phyloP scores from a whole-genome alignment of 768 basidiomycete genomes.

The Serendipita indica region DNA sequence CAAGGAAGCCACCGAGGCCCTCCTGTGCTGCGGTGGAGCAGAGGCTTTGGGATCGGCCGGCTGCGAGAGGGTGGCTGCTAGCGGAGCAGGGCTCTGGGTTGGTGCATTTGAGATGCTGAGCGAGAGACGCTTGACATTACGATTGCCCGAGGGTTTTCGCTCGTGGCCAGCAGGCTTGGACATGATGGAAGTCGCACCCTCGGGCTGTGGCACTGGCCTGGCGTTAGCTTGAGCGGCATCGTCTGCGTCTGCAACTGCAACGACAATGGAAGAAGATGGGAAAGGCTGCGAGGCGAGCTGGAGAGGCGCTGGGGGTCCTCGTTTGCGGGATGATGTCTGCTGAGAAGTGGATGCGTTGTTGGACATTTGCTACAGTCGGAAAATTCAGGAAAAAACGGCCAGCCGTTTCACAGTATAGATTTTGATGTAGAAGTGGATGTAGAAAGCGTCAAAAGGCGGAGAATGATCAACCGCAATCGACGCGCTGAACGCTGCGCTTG shows the following conservation, averaged over 20 bases:
- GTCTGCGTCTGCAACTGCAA: background rate
- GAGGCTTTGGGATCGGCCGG: background rate
- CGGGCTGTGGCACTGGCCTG: background rate
- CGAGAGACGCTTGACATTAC: slow-evolving; percentile 1
- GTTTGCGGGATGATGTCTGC: background rate
- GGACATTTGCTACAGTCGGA: background rate
- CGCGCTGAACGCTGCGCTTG: background rate
- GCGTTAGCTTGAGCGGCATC: background rate
- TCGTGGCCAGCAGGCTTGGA: slow-evolving; percentile 10
- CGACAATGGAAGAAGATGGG: background rate
- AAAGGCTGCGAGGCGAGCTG: background rate
- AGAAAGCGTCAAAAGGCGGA: background rate
- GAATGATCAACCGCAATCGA: background rate
- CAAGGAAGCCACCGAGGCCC: slow-evolving; percentile 61
- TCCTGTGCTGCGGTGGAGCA: slow-evolving; percentile 30
- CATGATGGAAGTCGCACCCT: slow-evolving; percentile 4
- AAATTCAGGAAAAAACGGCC: background rate
- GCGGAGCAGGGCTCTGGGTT: background rate
- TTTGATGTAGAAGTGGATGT: background rate
- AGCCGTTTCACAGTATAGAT: background rate
- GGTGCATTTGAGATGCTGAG: slow-evolving; percentile 1
- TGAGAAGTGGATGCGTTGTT: background rate
- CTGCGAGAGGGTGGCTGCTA: background rate
- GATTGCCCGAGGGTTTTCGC: background rate
- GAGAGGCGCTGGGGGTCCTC: slow-evolving; percentile 3